A percentile compares a stretch with the other conserved stretches of the same genome.
Evolutionary conservation across 768 basidiomycete genomes (phyloP).

Genomic region (Tulasnella sp.): DNA sequence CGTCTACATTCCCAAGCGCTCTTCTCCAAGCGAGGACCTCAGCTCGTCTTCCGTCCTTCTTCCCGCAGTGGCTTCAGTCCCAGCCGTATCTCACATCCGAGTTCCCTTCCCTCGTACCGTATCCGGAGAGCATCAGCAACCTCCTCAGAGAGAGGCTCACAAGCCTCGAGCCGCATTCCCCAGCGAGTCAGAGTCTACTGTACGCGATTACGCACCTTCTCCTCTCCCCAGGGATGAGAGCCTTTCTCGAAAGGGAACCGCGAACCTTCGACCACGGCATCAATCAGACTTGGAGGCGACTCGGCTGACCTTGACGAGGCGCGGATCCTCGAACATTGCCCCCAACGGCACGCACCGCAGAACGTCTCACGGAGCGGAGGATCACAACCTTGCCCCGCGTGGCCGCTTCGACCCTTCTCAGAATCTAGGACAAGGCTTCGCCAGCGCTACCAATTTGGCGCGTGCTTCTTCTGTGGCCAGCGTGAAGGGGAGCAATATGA

Average conservation of each 20-base stretch:
- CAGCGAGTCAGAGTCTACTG: background rate
- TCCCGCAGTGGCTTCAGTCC: conserved; percentile 15
- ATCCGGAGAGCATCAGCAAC: conserved; percentile 25
- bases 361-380: conserved; percentile 3
- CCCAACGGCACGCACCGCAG: background rate
- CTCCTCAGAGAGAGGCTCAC: background rate
- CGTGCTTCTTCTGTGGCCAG: conserved; percentile 43
- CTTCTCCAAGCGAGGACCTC: conserved; percentile 20
- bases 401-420: conserved; percentile 60
- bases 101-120: conserved; percentile 29
- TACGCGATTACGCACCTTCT: background rate
- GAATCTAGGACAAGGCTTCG: conserved; percentile 52
- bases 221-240: background rate
- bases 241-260: background rate
- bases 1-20: conserved; percentile 23
- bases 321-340: background rate
- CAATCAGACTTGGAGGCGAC: conserved; percentile 26
- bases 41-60: background rate
- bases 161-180: background rate
- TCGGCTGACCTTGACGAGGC: background rate
- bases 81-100: conserved; percentile 25
- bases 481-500: conserved; percentile 56
- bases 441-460: conserved; percentile 53
- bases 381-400: conserved; percentile 43
- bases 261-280: conserved; percentile 35